Evolutionary conservation across 441 rosid genomes (phyloP).

Genomic region (Pelargonium australe): DNA sequence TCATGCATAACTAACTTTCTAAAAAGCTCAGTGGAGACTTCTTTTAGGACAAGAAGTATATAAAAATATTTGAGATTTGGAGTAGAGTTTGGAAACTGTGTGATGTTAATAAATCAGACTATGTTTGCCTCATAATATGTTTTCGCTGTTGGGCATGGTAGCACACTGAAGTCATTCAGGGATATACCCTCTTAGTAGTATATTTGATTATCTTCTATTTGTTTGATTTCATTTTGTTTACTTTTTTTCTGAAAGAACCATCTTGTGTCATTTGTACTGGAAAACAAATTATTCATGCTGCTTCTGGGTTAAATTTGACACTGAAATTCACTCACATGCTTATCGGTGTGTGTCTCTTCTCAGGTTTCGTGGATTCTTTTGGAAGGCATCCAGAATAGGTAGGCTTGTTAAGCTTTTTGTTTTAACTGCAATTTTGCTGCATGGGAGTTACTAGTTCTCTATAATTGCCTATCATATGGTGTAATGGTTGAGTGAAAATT

Average conservation of each 20-base stretch:
- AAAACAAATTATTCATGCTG: background rate
- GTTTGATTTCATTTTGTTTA: background rate
- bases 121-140: too few relatives aligned
- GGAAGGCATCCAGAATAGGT: conserved; percentile 99
- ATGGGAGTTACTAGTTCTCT: background rate
- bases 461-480: background rate
- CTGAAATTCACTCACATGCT: background rate
- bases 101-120: too few relatives aligned
- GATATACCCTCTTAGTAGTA: too few relatives aligned
- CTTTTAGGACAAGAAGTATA: too few relatives aligned
- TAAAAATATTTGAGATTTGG: background rate
- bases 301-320: background rate
- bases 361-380: conserved; percentile 90
- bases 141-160: too few relatives aligned
- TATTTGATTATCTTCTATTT: too few relatives aligned
- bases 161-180: too few relatives aligned
- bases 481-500: background rate
- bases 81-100: too few relatives aligned
- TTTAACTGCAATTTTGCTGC: background rate
- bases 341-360: background rate
- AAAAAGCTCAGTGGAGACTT: too few relatives aligned
- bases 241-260: background rate
- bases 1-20: too few relatives aligned
- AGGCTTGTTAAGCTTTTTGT: conserved; percentile 2
- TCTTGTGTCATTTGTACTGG: background rate